Base-by-base conservation (phyloP, 106 monocot genomes). In the Narthecium ossifragum region DNA sequence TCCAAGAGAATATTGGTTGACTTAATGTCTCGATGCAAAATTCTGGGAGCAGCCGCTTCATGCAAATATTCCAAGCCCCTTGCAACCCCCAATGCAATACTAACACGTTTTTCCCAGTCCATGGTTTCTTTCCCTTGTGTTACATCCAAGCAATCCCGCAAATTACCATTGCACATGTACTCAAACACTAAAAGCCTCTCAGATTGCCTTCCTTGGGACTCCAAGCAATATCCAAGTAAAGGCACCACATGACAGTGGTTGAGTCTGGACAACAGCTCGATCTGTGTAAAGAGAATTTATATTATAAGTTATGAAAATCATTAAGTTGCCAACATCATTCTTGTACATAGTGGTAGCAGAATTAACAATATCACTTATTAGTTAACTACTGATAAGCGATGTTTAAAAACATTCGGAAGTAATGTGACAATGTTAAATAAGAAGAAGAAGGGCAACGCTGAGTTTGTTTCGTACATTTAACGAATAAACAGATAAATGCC, bases 1-100 rank as follows among this genome's bases (percentile, higher is more conserved):
- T 96, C 94, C 39, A 96, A 68, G 71, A 96, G 90, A 73, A 96
- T 90, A 65, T 96, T 96, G 57, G 86, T 78, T 28, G 94, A 96
- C 73, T 96, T 96, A 54, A 96, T 73, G 59, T 96, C 94, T 50
- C 94, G 64, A 74, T 96, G 90, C 63, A 96, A 68, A 63, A 96
- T 86, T 55, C 83, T 86, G 3, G 90, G 94, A 62, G 80, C 82
- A 47, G 94, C 90, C 29, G 94, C 82, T 80, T 96, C 90, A 69
- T 96, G 94, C 8, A 96, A 75, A 73, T 96, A 96, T 60, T 96
- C 94, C 70, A 96, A 76, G 31, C 94, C 94, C 66, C 68, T 79
- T 66, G 94, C 94, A 65, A 67, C 74, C 58, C 86, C 94, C 8
- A 90, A 48, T 40, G 94, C 94, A 72, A 96, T 74, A 28, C 49